Evolutionary conservation across 2,329 filamentous ascomycete species (phyloP).

Genomic region (Nectriaceae sp.): DNA sequence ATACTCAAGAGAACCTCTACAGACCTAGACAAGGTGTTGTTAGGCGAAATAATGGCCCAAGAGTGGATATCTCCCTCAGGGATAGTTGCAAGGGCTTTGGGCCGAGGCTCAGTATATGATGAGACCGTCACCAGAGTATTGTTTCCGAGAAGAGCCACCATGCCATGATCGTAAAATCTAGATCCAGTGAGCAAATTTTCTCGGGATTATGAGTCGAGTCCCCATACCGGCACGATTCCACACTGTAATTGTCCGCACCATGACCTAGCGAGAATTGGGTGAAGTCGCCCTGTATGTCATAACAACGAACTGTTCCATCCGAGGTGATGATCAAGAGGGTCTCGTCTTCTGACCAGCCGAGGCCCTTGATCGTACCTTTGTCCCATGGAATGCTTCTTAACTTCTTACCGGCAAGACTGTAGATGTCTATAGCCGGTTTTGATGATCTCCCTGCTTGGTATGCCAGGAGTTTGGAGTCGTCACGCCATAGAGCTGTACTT

Average conservation of each 20-base stretch:
- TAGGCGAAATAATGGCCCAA: conserved; percentile 87
- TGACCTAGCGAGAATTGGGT: conserved; percentile 91
- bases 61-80: conserved; percentile 80
- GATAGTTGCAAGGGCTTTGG: conserved; percentile 74
- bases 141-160: conserved; percentile 88
- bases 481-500: conserved; percentile 75
- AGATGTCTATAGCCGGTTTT: conserved; percentile 89
- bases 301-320: conserved; percentile 89
- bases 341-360: conserved; percentile 97
- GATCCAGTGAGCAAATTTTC: conserved; percentile 13
- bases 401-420: conserved; percentile 88
- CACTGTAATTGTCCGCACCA: conserved; percentile 84
- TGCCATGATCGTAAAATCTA: conserved; percentile 84
- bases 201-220: background rate
- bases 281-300: conserved; percentile 92
- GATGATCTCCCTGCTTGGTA: conserved; percentile 71
- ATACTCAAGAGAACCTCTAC: conserved; percentile 92
- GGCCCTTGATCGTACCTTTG: conserved; percentile 79
- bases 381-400: conserved; percentile 90
- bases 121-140: conserved; percentile 86
- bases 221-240: conserved; percentile 73
- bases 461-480: conserved; percentile 80
- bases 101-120: conserved; percentile 86
- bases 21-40: conserved; percentile 84
- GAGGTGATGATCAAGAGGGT: conserved; percentile 83